A percentile compares a stretch with the other conserved stretches of the same genome.
Evolutionary conservation across 1,284 basidiomycete genomes (phyloP).

Genomic region (Austropuccinia psidii): DNA sequence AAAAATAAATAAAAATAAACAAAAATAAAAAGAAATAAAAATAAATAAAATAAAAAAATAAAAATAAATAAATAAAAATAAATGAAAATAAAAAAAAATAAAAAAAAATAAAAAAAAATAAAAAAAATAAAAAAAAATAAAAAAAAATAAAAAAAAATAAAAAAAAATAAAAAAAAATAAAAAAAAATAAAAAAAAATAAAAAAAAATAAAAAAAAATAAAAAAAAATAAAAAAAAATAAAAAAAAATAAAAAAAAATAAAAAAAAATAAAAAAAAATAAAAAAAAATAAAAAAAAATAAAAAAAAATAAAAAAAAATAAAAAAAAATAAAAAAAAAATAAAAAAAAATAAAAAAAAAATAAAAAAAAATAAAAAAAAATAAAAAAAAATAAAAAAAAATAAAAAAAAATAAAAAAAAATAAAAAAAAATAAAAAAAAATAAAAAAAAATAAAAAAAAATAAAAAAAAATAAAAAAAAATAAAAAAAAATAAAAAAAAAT

Average conservation of each 20-base stretch:
- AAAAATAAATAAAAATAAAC: too few relatives aligned
- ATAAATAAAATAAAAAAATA: neutral
- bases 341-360: neutral
- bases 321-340: neutral
- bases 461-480: neutral
- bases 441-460: neutral
- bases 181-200: neutral
- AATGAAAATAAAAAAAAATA: neutral
- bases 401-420: neutral
- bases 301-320: neutral
- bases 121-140: neutral
- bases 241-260: neutral
- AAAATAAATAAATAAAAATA: neutral
- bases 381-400: neutral
- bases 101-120: neutral
- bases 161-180: neutral
- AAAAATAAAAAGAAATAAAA: slow-evolving; percentile 6
- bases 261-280: slow-evolving; percentile 2
- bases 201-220: neutral
- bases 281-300: neutral
- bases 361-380: neutral
- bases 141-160: neutral
- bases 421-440: neutral
- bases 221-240: neutral
- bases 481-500: neutral